Evolutionary conservation across 768 basidiomycete species (phyloP).

Genomic region (Rhodotorula toruloides): DNA sequence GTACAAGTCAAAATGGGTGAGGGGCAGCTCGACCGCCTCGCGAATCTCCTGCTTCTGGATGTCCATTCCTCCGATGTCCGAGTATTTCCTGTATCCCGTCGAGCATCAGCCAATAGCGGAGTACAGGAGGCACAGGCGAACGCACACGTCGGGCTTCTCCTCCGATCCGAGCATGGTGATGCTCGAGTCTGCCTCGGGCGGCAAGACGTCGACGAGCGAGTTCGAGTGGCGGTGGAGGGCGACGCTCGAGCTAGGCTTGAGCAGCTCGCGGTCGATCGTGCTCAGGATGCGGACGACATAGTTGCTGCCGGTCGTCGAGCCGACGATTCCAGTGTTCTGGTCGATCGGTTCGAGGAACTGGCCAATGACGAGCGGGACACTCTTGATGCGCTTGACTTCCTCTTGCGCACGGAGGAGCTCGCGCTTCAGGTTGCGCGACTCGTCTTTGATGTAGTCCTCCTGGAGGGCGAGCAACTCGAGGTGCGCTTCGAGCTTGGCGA

Average conservation of each 20-base stretch:
- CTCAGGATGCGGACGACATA: conserved; percentile 96
- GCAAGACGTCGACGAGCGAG: conserved; percentile 94
- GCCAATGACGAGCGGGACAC: conserved; percentile 96
- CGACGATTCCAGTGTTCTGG: conserved; percentile 92
- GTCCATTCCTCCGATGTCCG: conserved; percentile 96
- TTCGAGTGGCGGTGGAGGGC: conserved; percentile 99
- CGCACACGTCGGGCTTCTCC: conserved; percentile 81
- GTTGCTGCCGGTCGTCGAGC: conserved; percentile 94
- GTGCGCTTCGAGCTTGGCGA: conserved; percentile 91
- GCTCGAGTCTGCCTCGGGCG: conserved; percentile 95
- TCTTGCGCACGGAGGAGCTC: conserved; percentile 98
- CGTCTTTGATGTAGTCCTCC: conserved; percentile 97
- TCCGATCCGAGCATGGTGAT: conserved; percentile 91
- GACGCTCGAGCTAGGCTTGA: conserved; percentile 87
- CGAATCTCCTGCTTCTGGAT: conserved; percentile 97
- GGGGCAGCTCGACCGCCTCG: conserved; percentile 93
- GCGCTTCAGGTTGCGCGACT: conserved; percentile 93
- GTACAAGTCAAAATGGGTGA: conserved; percentile 94
- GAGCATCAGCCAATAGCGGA: not conserved
- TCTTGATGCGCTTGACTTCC: conserved; percentile 98
- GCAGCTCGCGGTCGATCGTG: conserved; percentile 89
- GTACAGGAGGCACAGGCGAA: not conserved
- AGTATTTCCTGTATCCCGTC: conserved; percentile 53
- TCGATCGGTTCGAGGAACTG: conserved; percentile 99
- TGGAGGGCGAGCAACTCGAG: conserved; percentile 74